Evolutionary conservation across 2,329 filamentous ascomycete genomes (phyloP), one percentile per base, ranked within the genome.

Genomic region (Zasmidium citrigriseum): DNA sequence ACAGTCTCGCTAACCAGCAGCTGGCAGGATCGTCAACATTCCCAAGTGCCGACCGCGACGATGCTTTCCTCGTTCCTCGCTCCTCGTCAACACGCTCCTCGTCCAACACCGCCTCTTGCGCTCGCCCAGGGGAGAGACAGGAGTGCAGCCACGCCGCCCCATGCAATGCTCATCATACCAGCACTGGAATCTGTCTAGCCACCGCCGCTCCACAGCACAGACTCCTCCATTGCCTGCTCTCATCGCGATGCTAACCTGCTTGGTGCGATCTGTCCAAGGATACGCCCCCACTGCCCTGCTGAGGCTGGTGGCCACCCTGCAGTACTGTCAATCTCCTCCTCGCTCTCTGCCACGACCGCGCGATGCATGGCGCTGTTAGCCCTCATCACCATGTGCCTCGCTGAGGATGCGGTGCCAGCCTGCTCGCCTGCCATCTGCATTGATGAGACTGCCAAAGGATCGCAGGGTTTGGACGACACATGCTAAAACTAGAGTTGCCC

Each of bases 1-100:
- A 4, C 25, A 27, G n/a, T 21, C 45, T 56, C 55, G 59, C 55
- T 61, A 54, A 54, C 52, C 56, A 55, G 55, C 59, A 56, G 55
- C 49, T 49, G 52, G 25, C 49, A 56, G 34, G 46, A 54, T 54
- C 46, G 21, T 20, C 44, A 20, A n/a, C 21, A 10, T 29, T 20
- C 27, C 16, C 22, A 51, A 59, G 49, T 57, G 55, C 55, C 59
- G 52, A 53, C 22, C 25, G 45, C 46, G 21, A 23, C 34, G 21
- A n/a, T n/a, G n/a, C n/a, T n/a, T n/a, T n/a, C n/a, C n/a, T n/a
- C n/a, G n/a, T n/a, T n/a, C n/a, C n/a, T n/a, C 46, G 27, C 25
- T 25, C 11, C 46, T 49, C 46, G 46, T 25, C 34, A 9, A 4
- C 14, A n/a, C 34, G 34, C 34, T 16, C 34, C 34, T 16, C 34